phyloP scores from a whole-genome alignment of 2,329 filamentous ascomycete species.

The Xylariaceae sp. region DNA sequence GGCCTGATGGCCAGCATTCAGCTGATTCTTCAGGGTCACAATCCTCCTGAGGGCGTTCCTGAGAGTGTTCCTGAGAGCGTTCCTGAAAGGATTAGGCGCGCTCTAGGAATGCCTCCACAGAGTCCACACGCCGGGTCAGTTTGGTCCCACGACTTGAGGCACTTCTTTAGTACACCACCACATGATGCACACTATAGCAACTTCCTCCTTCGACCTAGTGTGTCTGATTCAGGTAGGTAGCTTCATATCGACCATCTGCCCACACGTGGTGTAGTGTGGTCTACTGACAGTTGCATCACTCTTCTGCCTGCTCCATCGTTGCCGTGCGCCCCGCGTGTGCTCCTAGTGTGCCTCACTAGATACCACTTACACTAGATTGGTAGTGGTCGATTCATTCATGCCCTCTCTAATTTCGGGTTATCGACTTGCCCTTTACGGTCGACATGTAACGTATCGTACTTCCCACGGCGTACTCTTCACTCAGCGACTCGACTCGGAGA shows the following conservation, averaged over 20 bases:
- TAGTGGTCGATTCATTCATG: conserved; percentile 4
- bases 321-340: not conserved
- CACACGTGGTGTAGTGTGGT: not conserved
- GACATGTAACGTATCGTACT: conserved; percentile 17
- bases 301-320: not conserved
- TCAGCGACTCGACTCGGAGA: not conserved
- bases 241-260: not conserved
- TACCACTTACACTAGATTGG: not conserved
- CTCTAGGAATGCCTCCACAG: not conserved
- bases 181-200: not conserved
- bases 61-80: not conserved
- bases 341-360: not conserved
- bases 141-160: too few relatives aligned
- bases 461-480: conserved; percentile 18
- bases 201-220: not conserved
- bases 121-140: too few relatives aligned
- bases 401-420: conserved; percentile 3
- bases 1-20: too few relatives aligned
- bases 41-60: not conserved
- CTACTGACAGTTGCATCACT: too few relatives aligned
- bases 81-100: not conserved
- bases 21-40: not conserved
- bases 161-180: too few relatives aligned
- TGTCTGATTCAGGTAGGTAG: not conserved
- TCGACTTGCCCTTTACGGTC: conserved; percentile 16